phyloP scores from a whole-genome alignment of 192 early-diverging fungal genomes.

The Coemansia sp. region DNA sequence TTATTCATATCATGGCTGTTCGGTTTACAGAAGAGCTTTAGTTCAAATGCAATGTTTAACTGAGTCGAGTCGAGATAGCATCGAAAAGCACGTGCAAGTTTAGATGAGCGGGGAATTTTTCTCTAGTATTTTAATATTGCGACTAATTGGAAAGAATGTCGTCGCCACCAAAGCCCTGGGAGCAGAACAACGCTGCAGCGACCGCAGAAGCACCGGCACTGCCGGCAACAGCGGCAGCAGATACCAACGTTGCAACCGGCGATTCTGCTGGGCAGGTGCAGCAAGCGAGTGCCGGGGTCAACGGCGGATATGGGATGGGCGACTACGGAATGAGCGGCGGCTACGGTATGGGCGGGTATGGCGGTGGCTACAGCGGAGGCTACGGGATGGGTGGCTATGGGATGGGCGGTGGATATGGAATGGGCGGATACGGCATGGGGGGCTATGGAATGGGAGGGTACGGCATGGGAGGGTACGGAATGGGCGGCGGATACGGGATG shows the following conservation, averaged over 20 bases:
- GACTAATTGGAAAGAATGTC: slow-evolving; percentile 18
- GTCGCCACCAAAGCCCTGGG: slow-evolving; percentile 53
- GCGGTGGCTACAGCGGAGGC: slow-evolving; percentile 25
- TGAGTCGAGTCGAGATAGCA: too few relatives aligned
- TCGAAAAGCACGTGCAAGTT: too few relatives aligned
- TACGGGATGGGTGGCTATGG: slow-evolving; percentile 24
- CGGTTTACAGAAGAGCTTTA: too few relatives aligned
- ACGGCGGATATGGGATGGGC: slow-evolving; percentile 35
- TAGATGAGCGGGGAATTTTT: background rate
- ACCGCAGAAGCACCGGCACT: slow-evolving; percentile 14
- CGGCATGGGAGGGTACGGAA: slow-evolving; percentile 55
- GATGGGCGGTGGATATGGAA: slow-evolving; percentile 39
- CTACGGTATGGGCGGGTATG: slow-evolving; percentile 19
- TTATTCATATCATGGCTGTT: too few relatives aligned
- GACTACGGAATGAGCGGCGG: slow-evolving; percentile 53
- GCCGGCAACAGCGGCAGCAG: slow-evolving; percentile 24
- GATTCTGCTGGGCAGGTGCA: slow-evolving; percentile 9
- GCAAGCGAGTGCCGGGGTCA: slow-evolving; percentile 4
- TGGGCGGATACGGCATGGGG: slow-evolving; percentile 50
- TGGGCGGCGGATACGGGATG: slow-evolving; percentile 56
- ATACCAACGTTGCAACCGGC: slow-evolving; percentile 24
- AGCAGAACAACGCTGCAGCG: slow-evolving; percentile 13
- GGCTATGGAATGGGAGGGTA: slow-evolving; percentile 56
- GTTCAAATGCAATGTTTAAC: too few relatives aligned
- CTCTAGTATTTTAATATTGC: background rate